Base-by-base conservation (phyloP, 129 eudicot species). In the Flaveria trinervia region DNA sequence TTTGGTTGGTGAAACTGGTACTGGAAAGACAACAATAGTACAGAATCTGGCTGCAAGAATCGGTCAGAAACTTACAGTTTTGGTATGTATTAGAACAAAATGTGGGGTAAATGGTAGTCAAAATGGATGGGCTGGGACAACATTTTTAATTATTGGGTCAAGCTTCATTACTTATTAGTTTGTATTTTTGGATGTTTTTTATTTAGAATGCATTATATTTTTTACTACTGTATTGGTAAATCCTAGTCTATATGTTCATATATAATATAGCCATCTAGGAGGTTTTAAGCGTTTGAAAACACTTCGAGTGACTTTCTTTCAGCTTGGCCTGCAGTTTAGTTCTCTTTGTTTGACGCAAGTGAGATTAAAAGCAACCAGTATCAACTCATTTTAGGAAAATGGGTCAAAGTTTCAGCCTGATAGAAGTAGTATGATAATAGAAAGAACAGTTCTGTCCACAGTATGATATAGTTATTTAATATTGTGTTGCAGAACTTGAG, bases 1-100 rank as follows among this genome's bases (percentile, higher is more conserved):
- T 44, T 74, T 95, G 78, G 99, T 95, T 78, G 99, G 99, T 80
- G 99, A 95, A 81, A 95, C 99, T 68, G 99, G 99, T 76, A 89
- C 99, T 4, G 99, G 99, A 46, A 95, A 95, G 79, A 91, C 99
- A 66, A 95, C 99, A 7, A 84, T 95, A 74, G 99, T 95, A 46
- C 99, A 95, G 85, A 91, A 84, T 73, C 83, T 95, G 77, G 94
- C 99, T 7, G 46, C 77, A 67, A 83, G 90, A 81, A 82, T 91
- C 17, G 97, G 96, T 64, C 89, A 95, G 78, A 95, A 88, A 71
- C 97, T 95, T 61, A 95, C 96, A 74, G 99, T 95, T 74, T 72
- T 95, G 99, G 99, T 95, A 91, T 72, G 93, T 87, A 49, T 43
- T 41, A 20, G 33, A 39, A 33, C 20, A 14, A 44, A 59, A 56